A percentile compares a stretch with the other conserved stretches of the same genome.
These are phyloP conservation scores for Petrea volubilis DNA, from an alignment of 257 asterid genomes.

Conservation along the genomic window DNA sequence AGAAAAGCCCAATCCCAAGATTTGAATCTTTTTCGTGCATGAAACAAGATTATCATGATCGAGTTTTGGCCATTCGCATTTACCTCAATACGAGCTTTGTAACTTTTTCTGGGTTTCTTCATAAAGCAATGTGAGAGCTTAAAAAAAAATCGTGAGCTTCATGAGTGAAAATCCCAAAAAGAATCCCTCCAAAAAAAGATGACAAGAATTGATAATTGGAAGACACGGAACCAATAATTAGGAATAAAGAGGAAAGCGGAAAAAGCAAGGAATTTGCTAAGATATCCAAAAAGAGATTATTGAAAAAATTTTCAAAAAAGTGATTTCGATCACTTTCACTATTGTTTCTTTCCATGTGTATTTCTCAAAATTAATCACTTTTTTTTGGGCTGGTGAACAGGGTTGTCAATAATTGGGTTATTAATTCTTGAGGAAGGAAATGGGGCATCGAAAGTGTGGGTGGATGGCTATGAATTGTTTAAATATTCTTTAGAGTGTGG, in stretches of 20 bases:
- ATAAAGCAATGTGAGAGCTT: too few relatives aligned
- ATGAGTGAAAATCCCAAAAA: neutral
- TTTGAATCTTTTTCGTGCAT: too few relatives aligned
- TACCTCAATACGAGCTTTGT: too few relatives aligned
- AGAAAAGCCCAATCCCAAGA: too few relatives aligned
- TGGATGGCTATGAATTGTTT: neutral
- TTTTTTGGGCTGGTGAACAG: constrained; percentile 17
- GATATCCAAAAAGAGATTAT: constrained; percentile 31
- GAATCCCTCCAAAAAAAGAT: neutral
- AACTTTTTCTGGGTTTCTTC: too few relatives aligned
- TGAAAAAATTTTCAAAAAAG: neutral
- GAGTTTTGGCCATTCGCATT: too few relatives aligned
- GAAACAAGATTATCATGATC: too few relatives aligned
- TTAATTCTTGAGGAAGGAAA: constrained; percentile 14
- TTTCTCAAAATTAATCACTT: constrained; percentile 17
- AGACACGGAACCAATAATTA: constrained; percentile 17
- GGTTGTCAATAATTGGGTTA: neutral
- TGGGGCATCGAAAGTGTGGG: neutral
- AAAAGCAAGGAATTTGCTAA: constrained; percentile 30
- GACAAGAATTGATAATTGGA: constrained; percentile 23
- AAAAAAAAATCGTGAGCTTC: too few relatives aligned
- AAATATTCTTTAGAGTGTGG: too few relatives aligned
- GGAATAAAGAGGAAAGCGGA: constrained; percentile 29
- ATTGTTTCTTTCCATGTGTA: constrained; percentile 25
- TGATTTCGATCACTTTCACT: constrained; percentile 24